phyloP scores from a whole-genome alignment of 1,139 yeast genomes.

The Hansenula sp. region DNA sequence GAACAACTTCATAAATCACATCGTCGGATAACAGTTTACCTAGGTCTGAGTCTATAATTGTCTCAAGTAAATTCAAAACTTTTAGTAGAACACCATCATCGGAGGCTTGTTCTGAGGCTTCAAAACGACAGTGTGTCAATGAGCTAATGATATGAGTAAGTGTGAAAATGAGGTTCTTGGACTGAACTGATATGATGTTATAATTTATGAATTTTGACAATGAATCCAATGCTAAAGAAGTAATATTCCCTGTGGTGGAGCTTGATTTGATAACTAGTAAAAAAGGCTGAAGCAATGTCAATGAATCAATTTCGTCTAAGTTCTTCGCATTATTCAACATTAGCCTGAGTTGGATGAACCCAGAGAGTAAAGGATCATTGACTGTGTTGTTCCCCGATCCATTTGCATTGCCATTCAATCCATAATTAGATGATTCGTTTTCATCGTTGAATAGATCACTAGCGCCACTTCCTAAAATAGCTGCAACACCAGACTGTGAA shows the following conservation, averaged over 20 bases:
- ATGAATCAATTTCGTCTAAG: slow-evolving; percentile 58
- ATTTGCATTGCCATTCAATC: slow-evolving; percentile 23
- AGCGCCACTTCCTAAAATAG: slow-evolving; percentile 57
- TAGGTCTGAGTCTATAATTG: slow-evolving; percentile 59
- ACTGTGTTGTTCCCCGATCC: slow-evolving; percentile 18
- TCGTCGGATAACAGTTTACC: slow-evolving; percentile 72
- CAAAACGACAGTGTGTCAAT: slow-evolving; percentile 91
- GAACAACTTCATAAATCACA: slow-evolving; percentile 82
- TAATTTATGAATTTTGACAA: slow-evolving; percentile 67
- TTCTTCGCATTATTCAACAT: slow-evolving; percentile 57
- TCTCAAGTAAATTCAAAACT: slow-evolving; percentile 72
- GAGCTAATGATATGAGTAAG: slow-evolving; percentile 57
- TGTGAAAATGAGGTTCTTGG: slow-evolving; percentile 44
- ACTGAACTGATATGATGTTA: slow-evolving; percentile 41
- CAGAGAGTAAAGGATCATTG: slow-evolving; percentile 68
- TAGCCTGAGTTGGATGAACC: slow-evolving; percentile 73
- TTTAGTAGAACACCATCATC: slow-evolving; percentile 90
- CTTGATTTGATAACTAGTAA: slow-evolving; percentile 82
- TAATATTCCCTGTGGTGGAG: slow-evolving; percentile 80
- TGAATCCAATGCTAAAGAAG: slow-evolving; percentile 76
- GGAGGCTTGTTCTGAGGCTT: slow-evolving; percentile 88
- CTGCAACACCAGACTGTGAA: slow-evolving; percentile 81
- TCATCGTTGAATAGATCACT: slow-evolving; percentile 39
- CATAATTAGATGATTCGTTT: slow-evolving; percentile 29
- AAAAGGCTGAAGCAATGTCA: slow-evolving; percentile 81